Percentiles rank a stretch among this genome's conserved stretches.
Conservation (phyloP, 2,329 filamentous ascomycete species). For the Sordariomycetes sp. region DNA sequence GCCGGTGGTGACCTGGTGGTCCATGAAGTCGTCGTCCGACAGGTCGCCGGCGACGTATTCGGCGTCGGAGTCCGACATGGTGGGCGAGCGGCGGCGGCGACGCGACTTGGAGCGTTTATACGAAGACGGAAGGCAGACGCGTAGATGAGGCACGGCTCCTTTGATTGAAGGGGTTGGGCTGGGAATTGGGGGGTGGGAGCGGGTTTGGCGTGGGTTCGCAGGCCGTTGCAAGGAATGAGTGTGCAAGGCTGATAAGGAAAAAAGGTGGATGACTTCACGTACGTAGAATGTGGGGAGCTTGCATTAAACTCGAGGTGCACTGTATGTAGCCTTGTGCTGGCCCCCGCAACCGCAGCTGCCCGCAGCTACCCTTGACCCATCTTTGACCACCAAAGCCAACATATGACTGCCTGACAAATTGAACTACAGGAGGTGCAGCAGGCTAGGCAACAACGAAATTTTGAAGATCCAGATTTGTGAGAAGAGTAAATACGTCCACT, state of each 20-base stretch:
- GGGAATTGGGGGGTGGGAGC: not conserved
- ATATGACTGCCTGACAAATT: not conserved
- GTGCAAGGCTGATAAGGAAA: slow-evolving; percentile 3
- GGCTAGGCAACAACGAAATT: too few relatives aligned
- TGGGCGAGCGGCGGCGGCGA: not conserved
- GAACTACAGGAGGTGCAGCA: not conserved
- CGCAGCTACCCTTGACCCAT: not conserved
- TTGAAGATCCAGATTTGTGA: not conserved
- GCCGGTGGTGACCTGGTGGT: slow-evolving; percentile 28
- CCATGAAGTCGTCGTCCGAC: slow-evolving; percentile 54
- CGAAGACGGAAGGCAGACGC: not conserved
- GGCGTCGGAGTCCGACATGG: slow-evolving; percentile 66
- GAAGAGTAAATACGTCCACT: not conserved
- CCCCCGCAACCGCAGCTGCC: not conserved
- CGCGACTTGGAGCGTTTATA: not conserved
- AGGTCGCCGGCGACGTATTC: slow-evolving; percentile 54
- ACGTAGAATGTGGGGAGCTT: not conserved
- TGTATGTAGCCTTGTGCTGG: not conserved
- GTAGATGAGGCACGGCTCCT: not conserved
- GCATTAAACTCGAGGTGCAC: not conserved
- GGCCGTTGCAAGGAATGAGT: not conserved
- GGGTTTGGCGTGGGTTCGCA: not conserved
- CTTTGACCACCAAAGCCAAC: not conserved
- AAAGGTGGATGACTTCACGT: not conserved
- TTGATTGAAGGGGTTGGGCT: not conserved